Conservation (phyloP, 2,329 filamentous ascomycete genomes). For the Fusarium falciforme region DNA sequence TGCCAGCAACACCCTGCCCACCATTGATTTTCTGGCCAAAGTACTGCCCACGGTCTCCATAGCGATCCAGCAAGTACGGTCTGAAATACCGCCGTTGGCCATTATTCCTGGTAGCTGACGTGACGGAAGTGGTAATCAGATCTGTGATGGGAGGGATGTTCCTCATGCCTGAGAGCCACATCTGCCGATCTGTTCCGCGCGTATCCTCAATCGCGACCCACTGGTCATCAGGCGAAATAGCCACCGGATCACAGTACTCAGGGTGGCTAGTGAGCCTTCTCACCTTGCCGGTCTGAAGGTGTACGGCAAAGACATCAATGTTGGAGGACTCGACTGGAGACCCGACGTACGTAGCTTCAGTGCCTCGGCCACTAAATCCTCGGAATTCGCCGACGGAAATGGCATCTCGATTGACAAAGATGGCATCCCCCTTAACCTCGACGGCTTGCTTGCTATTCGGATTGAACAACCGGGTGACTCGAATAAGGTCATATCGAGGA, state of each 20-base stretch:
- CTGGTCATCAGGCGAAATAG: constrained; percentile 54
- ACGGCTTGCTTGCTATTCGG: constrained; percentile 20
- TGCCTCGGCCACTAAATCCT: constrained; percentile 55
- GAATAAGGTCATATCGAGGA: constrained; percentile 54
- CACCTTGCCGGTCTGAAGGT: constrained; percentile 53
- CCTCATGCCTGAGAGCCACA: not conserved
- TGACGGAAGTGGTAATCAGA: not conserved
- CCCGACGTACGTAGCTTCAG: constrained; percentile 56
- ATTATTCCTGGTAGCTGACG: constrained; percentile 51
- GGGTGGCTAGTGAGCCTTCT: constrained; percentile 56
- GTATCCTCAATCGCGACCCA: constrained; percentile 43
- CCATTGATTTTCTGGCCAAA: constrained; percentile 57
- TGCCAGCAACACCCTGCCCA: constrained; percentile 41
- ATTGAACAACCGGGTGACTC: constrained; percentile 49
- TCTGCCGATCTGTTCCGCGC: not conserved
- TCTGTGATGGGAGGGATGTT: not conserved
- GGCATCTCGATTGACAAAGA: not conserved
- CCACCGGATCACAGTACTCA: constrained; percentile 57
- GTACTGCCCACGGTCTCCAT: constrained; percentile 58
- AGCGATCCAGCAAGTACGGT: constrained; percentile 55
- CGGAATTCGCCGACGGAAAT: constrained; percentile 55
- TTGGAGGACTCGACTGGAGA: constrained; percentile 55
- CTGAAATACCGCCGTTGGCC: constrained; percentile 58
- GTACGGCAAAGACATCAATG: constrained; percentile 56
- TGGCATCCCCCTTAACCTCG: not conserved